Conservation (phyloP, 2,329 filamentous ascomycete genomes). For the Biscogniauxia sp. region DNA sequence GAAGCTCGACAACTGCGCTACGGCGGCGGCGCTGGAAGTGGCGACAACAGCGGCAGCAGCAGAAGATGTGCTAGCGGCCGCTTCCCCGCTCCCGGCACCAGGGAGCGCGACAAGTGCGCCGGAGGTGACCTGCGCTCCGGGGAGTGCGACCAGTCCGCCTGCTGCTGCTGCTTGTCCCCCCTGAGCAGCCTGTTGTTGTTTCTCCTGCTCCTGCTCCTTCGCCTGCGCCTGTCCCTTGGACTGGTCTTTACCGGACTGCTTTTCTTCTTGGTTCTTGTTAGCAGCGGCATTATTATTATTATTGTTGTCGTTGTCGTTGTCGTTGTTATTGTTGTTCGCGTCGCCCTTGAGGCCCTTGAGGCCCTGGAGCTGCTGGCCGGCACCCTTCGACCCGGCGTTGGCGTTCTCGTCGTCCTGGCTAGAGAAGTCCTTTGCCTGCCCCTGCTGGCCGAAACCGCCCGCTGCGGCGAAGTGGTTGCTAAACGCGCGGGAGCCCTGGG, state of each 20-base stretch:
- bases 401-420: background rate
- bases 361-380: background rate
- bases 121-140: conserved; percentile 20
- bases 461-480: background rate
- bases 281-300: background rate
- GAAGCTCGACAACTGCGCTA: background rate
- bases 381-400: background rate
- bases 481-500: background rate
- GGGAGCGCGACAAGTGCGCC: conserved; percentile 22
- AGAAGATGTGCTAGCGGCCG: background rate
- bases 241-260: background rate
- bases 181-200: background rate
- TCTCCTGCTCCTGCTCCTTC: background rate
- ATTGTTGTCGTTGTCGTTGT: background rate
- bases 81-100: conserved; percentile 2
- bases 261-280: background rate
- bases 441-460: background rate
- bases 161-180: background rate
- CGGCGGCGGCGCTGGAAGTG: background rate
- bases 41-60: conserved; percentile 6
- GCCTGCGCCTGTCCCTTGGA: conserved; percentile 1
- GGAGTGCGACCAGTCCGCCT: conserved; percentile 16
- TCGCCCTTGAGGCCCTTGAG: background rate
- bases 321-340: background rate
- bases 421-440: background rate